These are phyloP conservation scores for Chenopodium formosanum DNA, from an alignment of 148 eudicot genomes.

Conservation along the genomic window DNA sequence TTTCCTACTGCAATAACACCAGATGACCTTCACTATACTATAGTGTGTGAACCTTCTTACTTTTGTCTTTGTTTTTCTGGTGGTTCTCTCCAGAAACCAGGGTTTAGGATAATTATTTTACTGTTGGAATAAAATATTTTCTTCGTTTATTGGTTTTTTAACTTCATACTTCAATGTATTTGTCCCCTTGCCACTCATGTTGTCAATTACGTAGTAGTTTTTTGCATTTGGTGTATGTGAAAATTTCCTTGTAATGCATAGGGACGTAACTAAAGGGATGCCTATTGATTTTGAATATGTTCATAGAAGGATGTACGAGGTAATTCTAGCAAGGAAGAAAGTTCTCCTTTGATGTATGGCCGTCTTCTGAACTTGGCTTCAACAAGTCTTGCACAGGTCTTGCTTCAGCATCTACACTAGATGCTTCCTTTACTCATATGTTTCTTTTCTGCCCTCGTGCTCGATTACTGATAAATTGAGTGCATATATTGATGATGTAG, in stretches of 20 bases:
- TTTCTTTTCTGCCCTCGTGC: background rate
- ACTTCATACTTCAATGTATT: background rate
- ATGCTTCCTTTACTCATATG: background rate
- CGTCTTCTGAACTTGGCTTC: conserved; percentile 68
- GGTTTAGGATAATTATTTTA: background rate
- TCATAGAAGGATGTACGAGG: conserved; percentile 34
- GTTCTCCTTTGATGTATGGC: conserved; percentile 54
- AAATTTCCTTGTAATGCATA: background rate
- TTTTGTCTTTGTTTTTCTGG: background rate
- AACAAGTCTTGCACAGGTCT: conserved; percentile 62
- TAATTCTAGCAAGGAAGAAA: conserved; percentile 24
- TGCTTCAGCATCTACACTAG: conserved; percentile 8
- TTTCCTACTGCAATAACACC: background rate
- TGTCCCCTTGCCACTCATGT: background rate
- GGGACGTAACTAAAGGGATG: conserved; percentile 11
- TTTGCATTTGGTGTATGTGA: background rate
- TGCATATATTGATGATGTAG: conserved; percentile 36
- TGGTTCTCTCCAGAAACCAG: background rate
- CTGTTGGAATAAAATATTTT: background rate
- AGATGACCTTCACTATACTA: background rate
- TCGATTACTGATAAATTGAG: conserved; percentile 1
- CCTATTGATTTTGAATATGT: conserved; percentile 21
- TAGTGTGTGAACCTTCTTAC: background rate
- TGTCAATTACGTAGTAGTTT: background rate
- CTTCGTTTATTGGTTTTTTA: background rate